Base-by-base conservation (phyloP, 352 stramenopile genomes). In the Globisporangium okanoganense region DNA sequence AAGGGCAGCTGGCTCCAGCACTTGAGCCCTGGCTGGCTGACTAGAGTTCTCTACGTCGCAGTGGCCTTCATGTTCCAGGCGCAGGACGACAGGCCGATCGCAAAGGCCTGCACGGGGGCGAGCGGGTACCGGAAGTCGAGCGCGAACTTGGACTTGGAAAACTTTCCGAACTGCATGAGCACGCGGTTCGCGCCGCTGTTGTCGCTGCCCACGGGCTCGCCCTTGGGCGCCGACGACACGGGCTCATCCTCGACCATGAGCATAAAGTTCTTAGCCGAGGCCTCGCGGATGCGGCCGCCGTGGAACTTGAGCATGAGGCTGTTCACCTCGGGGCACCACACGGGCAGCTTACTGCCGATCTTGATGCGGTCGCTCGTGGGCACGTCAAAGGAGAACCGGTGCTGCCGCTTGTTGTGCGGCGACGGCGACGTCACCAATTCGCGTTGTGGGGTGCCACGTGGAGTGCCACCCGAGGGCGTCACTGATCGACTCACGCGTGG, bases 231-330 rank as follows among this genome's bases (percentile, higher is more conserved):
- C 27, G 54, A 50, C 1, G 75, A 62, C 9, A 70, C 60, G 7
- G 70, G 70, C 40, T 95, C 82, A 51, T 88, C 83, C 9, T 94
- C 81, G 50, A 95, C 35, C 69, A 82, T 87, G 25, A 96, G 74
- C 77, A 95, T 93, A 61, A 97, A 97, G 62, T 96, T 97, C 69
- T 96, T 96, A 55, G 87, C 84, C 10, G 84, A 95, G 35, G 87
- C 85, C 71, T 95, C 84, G 38, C 82, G 84, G 54, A 96, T 91
- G 22, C 87, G 80, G 9, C 85, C 80, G 40, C 85, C 87, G 50
- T 95, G 84, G 70, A 97, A 96, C 70, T 94, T 95, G 58, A 96
- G 71, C 75, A 95, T 92, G 16, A 97, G 72, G 50, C 76, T 92
- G 62, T 90, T 90, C 22, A 97, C 81, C 52, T 96, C 82, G 3